A percentile compares a stretch with the other conserved stretches of the same genome.
phyloP scores from a whole-genome alignment of 2,329 filamentous ascomycete genomes.

The Diaporthe sp. region DNA sequence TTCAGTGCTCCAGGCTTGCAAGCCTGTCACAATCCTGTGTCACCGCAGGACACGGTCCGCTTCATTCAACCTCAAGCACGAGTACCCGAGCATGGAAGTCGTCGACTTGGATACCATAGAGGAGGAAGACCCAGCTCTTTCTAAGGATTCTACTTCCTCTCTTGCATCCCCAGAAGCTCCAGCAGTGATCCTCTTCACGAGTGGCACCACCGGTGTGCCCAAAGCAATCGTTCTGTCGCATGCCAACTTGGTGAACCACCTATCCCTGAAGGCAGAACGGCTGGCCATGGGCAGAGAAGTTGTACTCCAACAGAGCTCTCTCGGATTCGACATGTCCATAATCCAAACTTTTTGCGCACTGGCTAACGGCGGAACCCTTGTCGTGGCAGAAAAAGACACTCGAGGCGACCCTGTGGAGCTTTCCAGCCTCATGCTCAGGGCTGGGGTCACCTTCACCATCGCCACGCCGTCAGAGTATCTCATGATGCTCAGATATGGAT shows the following conservation, averaged over 20 bases:
- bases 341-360: slow-evolving; percentile 47
- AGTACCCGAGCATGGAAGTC: neutral
- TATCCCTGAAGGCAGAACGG: slow-evolving; percentile 23
- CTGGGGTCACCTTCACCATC: slow-evolving; percentile 50
- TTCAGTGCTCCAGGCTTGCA: neutral
- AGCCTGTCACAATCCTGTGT: neutral
- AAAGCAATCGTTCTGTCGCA: slow-evolving; percentile 56
- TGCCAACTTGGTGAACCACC: slow-evolving; percentile 45
- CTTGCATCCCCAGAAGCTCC: slow-evolving; percentile 23
- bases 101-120: neutral
- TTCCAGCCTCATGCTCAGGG: slow-evolving; percentile 46
- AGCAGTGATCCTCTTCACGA: slow-evolving; percentile 50
- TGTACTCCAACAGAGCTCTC: slow-evolving; percentile 51
- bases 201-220: slow-evolving; percentile 50
- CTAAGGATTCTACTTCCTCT: neutral
- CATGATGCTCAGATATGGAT: slow-evolving; percentile 40
- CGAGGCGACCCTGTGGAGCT: slow-evolving; percentile 51
- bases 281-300: slow-evolving; percentile 46
- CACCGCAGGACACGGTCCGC: neutral
- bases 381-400: slow-evolving; percentile 42
- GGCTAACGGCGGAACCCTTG: slow-evolving; percentile 46
- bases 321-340: slow-evolving; percentile 55
- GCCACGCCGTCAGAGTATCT: slow-evolving; percentile 55
- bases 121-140: neutral
- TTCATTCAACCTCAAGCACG: neutral